Evolutionary conservation across 129 eudicot species (phyloP).

Genomic region (Saposhnikovia divaricata): DNA sequence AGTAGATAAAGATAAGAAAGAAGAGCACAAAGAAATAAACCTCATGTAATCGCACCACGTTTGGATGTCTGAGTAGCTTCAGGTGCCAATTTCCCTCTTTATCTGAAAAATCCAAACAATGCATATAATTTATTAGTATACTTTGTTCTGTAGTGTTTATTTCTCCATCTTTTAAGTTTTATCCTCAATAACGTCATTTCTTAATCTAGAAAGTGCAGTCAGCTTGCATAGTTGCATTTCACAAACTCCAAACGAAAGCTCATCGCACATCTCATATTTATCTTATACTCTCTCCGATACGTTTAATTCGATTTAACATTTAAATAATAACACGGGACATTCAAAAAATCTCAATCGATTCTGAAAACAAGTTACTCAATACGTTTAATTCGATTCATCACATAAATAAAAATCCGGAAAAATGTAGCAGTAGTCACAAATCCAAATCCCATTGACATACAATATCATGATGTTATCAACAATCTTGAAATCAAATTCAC

Average conservation of each 20-base stretch:
- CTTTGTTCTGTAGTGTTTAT: not conserved
- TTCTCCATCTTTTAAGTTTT: not conserved
- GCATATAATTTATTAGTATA: not conserved
- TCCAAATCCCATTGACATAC: not conserved
- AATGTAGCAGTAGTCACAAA: not conserved
- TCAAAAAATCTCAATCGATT: too few species aligned
- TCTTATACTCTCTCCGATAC: not conserved
- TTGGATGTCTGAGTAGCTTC: slow-evolving; percentile 77
- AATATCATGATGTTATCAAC: not conserved
- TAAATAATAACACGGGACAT: too few species aligned
- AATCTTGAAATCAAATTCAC: not conserved
- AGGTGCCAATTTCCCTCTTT: slow-evolving; percentile 85
- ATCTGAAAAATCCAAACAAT: slow-evolving; percentile 42
- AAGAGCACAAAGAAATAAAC: slow-evolving; percentile 13
- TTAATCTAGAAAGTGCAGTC: not conserved
- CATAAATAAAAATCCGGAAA: not conserved
- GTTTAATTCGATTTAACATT: too few species aligned
- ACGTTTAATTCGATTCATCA: not conserved
- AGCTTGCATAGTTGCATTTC: not conserved
- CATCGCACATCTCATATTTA: too few species aligned
- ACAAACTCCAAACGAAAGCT: not conserved
- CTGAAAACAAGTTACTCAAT: too few species aligned
- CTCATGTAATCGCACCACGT: slow-evolving; percentile 79
- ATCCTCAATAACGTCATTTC: not conserved
- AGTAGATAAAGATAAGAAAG: not conserved